Base-by-base conservation (phyloP, 768 basidiomycete genomes). In the Psilocybe sp. region DNA sequence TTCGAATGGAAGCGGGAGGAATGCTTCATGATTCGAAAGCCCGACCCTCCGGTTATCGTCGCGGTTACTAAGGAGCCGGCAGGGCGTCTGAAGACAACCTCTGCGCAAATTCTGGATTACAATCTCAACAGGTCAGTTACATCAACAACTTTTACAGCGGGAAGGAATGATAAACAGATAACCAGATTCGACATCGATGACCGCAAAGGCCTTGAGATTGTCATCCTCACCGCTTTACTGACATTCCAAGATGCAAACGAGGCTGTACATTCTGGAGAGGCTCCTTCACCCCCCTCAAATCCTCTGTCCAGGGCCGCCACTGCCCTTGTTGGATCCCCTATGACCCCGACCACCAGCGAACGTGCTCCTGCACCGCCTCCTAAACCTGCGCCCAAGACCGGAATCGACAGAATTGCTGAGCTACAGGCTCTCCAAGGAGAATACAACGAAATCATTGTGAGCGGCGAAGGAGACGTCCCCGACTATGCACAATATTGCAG, bases 1-100 rank as follows among this genome's bases (percentile, higher is more conserved):
- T 91, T 89, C 54, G 90, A 92, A 60, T 93, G 91, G 90, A 87
- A 82, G 60, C 78, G 86, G 39, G 89, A 91, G 61, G 85, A 87
- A 56, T 92, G 89, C 66, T 92, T 77, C 65, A 80, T 92, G 66
- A 64, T 92, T 38, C 81, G 90, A 16, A 92, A 92, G 62, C 91
- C 90, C 8, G 91, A 93, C 56, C 91, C 91, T 5, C 87, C 91
- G 4, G 89, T 93, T 1, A 78, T 92, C 9, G 85, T 93, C 11
- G 89, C 89, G 0, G 75, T 91, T 23, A 90, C 88, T 2, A 90
- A 85, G 60, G 91, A 91, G 52, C 78, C 82, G 1, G 72, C 82
- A 2, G 84, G 86, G 6, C 74, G 80, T 18, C 70, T 85, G 40
- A 85, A 81, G 60, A 82, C 85, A 11, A 65, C 78, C 0, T 75